Percentiles rank a stretch among this genome's conserved stretches.
Evolutionary conservation across 306 rosid species (phyloP).

Genomic region (Vigna angularis): DNA sequence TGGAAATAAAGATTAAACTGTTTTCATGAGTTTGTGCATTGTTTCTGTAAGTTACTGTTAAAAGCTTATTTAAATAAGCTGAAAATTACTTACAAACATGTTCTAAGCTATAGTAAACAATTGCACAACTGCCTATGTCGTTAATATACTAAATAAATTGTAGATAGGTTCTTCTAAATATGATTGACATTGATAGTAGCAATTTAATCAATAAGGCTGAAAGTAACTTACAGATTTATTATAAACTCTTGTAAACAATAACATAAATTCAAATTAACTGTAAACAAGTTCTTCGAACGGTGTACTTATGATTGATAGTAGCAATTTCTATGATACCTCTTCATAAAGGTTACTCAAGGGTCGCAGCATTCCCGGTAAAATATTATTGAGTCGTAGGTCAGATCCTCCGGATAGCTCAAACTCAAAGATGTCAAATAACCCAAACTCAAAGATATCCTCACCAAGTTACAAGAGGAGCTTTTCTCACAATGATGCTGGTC

Average conservation of each 20-base stretch:
- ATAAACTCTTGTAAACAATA: background rate
- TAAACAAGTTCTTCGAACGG: background rate
- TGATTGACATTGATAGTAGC: background rate
- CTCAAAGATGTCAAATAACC: conserved; percentile 29
- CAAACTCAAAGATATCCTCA: conserved; percentile 35
- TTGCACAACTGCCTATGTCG: too few species aligned
- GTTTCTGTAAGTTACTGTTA: background rate
- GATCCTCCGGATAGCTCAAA: conserved; percentile 51
- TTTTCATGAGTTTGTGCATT: background rate
- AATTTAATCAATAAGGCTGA: background rate
- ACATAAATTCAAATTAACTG: background rate
- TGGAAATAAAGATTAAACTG: background rate
- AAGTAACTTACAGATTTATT: background rate
- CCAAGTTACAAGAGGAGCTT: conserved; percentile 65
- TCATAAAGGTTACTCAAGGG: conserved; percentile 76
- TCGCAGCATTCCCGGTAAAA: conserved; percentile 85
- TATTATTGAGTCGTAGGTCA: conserved; percentile 66
- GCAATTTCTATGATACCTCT: conserved; percentile 12
- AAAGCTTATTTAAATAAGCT: background rate
- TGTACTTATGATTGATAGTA: background rate
- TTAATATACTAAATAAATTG: background rate
- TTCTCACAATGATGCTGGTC: conserved; percentile 65
- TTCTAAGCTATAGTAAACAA: background rate
- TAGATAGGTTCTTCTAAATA: background rate
- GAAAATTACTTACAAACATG: background rate